Conservation (phyloP, 306 rosid genomes). For the Prunus salicina region DNA sequence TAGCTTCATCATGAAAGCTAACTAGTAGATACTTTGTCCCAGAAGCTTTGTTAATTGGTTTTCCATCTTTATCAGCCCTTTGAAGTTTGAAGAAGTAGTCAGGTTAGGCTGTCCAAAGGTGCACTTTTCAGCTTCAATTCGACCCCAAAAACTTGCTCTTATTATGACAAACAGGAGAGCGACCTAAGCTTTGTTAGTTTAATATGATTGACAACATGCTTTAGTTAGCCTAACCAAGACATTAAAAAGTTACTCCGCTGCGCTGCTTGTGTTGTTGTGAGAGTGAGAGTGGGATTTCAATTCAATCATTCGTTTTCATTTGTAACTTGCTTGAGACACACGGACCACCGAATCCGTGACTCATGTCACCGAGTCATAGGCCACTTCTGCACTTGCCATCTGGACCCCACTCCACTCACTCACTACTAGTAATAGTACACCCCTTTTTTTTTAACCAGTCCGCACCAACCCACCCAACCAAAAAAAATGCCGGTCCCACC, state of each 20-base stretch:
- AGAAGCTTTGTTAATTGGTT: not conserved
- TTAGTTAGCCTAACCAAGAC: too few species aligned
- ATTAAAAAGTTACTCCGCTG: too few species aligned
- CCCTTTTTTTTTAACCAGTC: not conserved
- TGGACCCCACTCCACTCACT: not conserved
- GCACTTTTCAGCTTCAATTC: not conserved
- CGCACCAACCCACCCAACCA: constrained; percentile 5
- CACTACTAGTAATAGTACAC: not conserved
- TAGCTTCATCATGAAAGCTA: too few species aligned
- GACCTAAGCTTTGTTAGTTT: too few species aligned
- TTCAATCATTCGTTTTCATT: too few species aligned
- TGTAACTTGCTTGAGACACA: not conserved
- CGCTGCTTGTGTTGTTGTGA: too few species aligned
- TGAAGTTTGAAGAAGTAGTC: not conserved
- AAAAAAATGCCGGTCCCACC: constrained; percentile 6
- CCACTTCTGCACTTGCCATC: not conserved
- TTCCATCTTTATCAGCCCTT: not conserved
- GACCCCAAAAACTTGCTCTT: not conserved
- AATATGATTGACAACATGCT: too few species aligned
- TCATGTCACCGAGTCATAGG: not conserved
- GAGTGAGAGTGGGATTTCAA: too few species aligned
- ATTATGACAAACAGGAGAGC: not conserved
- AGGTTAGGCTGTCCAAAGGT: not conserved
- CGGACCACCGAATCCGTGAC: not conserved
- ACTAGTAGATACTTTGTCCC: too few species aligned